Percentiles rank a stretch among this genome's conserved stretches.
phyloP scores from a whole-genome alignment of 2,329 filamentous ascomycete species.

The Chrysoporthe deuterocubensis region DNA sequence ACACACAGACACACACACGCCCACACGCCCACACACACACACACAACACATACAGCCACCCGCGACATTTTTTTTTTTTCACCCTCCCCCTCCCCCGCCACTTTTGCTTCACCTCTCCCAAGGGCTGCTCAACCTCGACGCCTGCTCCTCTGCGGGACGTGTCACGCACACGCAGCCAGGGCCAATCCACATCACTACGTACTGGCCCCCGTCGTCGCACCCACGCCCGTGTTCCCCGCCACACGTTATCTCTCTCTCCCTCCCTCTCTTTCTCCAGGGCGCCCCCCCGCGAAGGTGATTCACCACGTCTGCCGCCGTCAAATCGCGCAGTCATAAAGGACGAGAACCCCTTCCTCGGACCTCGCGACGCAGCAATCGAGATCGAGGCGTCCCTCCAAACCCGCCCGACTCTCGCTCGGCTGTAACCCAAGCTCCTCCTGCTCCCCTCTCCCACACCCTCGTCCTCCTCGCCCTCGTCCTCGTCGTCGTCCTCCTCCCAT shows the following conservation, averaged over 20 bases:
- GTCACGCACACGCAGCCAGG: no score
- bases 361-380: no score
- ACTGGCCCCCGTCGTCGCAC: no score
- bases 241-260: no score
- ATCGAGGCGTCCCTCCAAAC: background rate
- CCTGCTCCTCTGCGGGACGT: background rate
- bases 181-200: no score
- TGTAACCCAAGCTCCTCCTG: background rate
- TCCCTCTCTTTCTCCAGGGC: background rate
- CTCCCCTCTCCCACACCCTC: background rate
- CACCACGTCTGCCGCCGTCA: conserved; percentile 14
- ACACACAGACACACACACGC: no score
- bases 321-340: conserved; percentile 19
- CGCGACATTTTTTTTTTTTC: background rate
- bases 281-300: background rate
- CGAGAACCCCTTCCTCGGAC: no score
- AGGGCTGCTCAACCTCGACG: no score
- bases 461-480: no score
- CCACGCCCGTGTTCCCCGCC: no score
- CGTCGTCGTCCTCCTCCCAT: no score
- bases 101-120: background rate
- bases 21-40: background rate
- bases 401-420: background rate
- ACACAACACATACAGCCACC: background rate
- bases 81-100: background rate